Evolutionary conservation across 2,329 filamentous ascomycete genomes (phyloP).

Genomic region (Epichloe bromicola): DNA sequence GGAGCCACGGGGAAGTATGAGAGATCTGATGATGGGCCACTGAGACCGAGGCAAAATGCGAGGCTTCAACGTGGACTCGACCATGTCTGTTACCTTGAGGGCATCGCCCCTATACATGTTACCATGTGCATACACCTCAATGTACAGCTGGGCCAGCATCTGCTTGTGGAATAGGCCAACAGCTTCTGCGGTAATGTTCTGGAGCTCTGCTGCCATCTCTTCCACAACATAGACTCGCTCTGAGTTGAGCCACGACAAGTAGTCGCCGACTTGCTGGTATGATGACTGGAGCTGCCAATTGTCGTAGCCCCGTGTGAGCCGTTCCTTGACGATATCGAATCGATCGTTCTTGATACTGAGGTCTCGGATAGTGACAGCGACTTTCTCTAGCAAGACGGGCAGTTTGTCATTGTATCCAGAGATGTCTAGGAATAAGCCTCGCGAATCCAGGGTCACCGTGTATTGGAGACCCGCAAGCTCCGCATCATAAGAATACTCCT

Average conservation of each 20-base stretch:
- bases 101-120: conserved; percentile 94
- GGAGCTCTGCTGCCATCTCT: conserved; percentile 65
- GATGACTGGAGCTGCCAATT: conserved; percentile 85
- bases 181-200: conserved; percentile 58
- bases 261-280: conserved; percentile 77
- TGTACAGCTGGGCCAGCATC: conserved; percentile 68
- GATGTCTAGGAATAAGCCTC: conserved; percentile 66
- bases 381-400: conserved; percentile 77
- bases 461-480: conserved; percentile 86
- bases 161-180: conserved; percentile 69
- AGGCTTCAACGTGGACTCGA: conserved; percentile 67
- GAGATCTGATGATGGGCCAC: conserved; percentile 64
- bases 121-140: conserved; percentile 80
- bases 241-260: conserved; percentile 64
- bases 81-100: conserved; percentile 67
- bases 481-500: conserved; percentile 91
- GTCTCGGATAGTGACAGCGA: conserved; percentile 71
- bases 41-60: conserved; percentile 61
- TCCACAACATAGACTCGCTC: conserved; percentile 70
- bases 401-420: conserved; percentile 96
- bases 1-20: conserved; percentile 65
- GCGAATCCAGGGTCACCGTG: conserved; percentile 55
- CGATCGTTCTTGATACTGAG: conserved; percentile 74
- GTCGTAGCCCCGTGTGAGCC: conserved; percentile 59
- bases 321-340: conserved; percentile 85